Evolutionary conservation across 805 yeast species (phyloP).

Genomic region (Candida arabinofermentans): DNA sequence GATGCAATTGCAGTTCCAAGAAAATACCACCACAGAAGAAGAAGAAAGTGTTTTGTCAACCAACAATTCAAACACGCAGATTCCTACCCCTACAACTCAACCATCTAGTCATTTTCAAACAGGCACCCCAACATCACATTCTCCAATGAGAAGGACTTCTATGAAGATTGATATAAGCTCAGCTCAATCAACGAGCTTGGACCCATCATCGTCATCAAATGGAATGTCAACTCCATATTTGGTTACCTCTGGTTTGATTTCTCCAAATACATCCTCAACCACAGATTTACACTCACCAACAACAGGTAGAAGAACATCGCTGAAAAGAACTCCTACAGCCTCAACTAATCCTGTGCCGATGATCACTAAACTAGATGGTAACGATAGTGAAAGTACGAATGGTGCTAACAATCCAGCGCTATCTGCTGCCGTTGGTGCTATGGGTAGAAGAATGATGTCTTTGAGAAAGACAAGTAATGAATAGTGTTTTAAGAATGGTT

Average conservation of each 20-base stretch:
- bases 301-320: conserved; percentile 8
- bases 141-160: conserved; percentile 22
- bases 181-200: conserved; percentile 33
- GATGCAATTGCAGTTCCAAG: conserved; percentile 7
- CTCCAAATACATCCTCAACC: conserved; percentile 40
- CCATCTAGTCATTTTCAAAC: conserved; percentile 19
- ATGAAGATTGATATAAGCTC: conserved; percentile 37
- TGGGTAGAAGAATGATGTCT: conserved; percentile 26
- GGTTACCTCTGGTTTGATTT: conserved; percentile 56
- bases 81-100: conserved; percentile 20
- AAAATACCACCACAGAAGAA: conserved; percentile 17
- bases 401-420: conserved; percentile 8
- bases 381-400: conserved; percentile 7
- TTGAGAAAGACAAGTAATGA: conserved; percentile 20
- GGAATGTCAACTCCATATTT: conserved; percentile 70
- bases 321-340: conserved; percentile 20
- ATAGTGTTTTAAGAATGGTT: no score
- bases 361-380: conserved; percentile 27
- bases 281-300: conserved; percentile 14
- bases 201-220: conserved; percentile 17
- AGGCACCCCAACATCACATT: conserved; percentile 29
- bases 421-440: conserved; percentile 16
- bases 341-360: conserved; percentile 27
- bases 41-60: conserved; percentile 7
- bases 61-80: conserved; percentile 13